Base-by-base conservation (phyloP, 139 green algal species). In the Chlamydomonas incerta region DNA sequence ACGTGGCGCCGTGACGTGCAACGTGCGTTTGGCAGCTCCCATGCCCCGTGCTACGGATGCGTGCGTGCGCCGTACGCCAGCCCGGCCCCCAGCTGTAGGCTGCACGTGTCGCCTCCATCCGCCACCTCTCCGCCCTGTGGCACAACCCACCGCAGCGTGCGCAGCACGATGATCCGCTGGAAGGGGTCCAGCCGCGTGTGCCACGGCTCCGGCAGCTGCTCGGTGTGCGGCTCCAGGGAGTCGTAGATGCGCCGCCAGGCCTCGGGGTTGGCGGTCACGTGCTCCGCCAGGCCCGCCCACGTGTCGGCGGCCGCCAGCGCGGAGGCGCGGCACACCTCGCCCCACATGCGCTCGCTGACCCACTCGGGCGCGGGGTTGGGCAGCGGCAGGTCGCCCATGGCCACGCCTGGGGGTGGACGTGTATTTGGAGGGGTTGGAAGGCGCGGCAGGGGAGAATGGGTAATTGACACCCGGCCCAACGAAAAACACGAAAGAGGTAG, bases 271-370 rank as follows among this genome's bases (percentile, higher is more conserved):
- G 83, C 79, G 3, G 75, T 33, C 65, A 96, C 77, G 73, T 86
- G 29, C 8, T 88, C 50, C 26, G 81, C 41, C 69, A 95, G 83
- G 33, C 82, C 90, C 28, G 33, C 20, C 79, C 87, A 92, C 46
- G 9, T 90, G 91, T 75, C 46, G 28, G 33, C 70, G 80, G 81
- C 87, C 73, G 86, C 68, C 72, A 94, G 63, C 28, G 83, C 81
- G 23, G 89, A 94, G 31, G 83, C 82, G 18, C 93, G 85, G 84
- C 85, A 91, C 50, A 96, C 46, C 90, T 97, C 94, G 29, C 88
- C 90, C 94, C 94, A 97, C 87, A 91, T 87, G 72, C 93, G 93
- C 18, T 94, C 83, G 24, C 71, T 87, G 33, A 96, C 90, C 92
- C 93, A 96, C 41, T 88, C 87, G 6, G 91, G 87, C 10, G 82